phyloP scores from a whole-genome alignment of 2,329 filamentous ascomycete genomes.

The Trichoderma arundinaceum region DNA sequence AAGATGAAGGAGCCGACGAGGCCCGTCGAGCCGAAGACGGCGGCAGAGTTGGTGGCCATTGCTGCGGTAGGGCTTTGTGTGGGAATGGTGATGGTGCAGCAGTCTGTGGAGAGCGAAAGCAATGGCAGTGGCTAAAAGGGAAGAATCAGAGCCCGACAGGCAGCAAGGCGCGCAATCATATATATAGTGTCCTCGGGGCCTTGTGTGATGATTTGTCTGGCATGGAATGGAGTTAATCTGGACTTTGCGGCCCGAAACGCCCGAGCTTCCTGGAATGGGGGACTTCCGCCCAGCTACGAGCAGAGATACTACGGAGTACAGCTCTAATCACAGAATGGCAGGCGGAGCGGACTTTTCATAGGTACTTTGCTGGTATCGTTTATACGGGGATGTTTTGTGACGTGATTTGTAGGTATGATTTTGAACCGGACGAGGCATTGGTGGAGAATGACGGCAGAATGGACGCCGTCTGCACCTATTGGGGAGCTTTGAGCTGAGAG shows the following conservation, averaged over 20 bases:
- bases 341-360: neutral
- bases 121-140: too few species aligned
- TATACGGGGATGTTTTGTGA: neutral
- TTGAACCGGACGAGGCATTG: neutral
- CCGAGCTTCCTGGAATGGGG: neutral
- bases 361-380: too few species aligned
- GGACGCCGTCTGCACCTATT: neutral
- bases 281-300: neutral
- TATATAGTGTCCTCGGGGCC: neutral
- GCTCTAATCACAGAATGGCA: neutral
- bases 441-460: neutral
- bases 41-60: conserved; percentile 41
- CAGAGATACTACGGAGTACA: neutral
- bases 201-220: neutral
- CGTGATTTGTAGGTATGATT: neutral
- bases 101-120: too few species aligned
- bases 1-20: conserved; percentile 78
- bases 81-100: too few species aligned
- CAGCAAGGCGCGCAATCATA: neutral
- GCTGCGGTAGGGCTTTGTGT: neutral
- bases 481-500: too few species aligned
- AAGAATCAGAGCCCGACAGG: neutral
- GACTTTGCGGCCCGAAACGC: neutral
- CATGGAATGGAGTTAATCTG: neutral
- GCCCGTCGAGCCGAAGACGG: conserved; percentile 69